Conservation (phyloP, 1,139 yeast species). For the Hansenula lynferdii region DNA sequence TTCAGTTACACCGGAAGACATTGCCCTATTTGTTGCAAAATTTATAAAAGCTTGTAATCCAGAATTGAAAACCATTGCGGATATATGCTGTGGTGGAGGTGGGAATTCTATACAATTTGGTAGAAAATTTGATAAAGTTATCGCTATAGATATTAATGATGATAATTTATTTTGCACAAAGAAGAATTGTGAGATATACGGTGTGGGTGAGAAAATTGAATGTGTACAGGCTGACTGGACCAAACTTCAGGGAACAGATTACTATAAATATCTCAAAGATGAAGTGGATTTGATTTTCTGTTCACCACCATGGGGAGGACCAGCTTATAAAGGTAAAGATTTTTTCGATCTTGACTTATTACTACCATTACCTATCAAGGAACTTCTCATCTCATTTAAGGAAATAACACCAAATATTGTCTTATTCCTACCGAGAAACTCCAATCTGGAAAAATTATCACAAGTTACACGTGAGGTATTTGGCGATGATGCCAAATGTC, state of each 20-base stretch:
- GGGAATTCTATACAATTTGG: constrained; percentile 91
- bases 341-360: constrained; percentile 41
- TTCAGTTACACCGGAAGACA: constrained; percentile 83
- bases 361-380: constrained; percentile 47
- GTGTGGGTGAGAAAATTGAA: constrained; percentile 46
- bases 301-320: constrained; percentile 99
- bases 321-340: constrained; percentile 45
- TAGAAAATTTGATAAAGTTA: constrained; percentile 46
- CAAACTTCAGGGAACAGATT: constrained; percentile 27
- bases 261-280: constrained; percentile 22
- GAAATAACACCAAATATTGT: constrained; percentile 50
- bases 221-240: constrained; percentile 53
- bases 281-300: constrained; percentile 63
- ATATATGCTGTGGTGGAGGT: constrained; percentile 93
- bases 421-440: constrained; percentile 72
- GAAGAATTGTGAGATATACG: constrained; percentile 72
- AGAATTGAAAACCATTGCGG: constrained; percentile 41
- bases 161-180: constrained; percentile 61
- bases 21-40: constrained; percentile 62
- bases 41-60: constrained; percentile 49
- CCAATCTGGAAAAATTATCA: constrained; percentile 53
- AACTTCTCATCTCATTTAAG: constrained; percentile 38
- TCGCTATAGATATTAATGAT: constrained; percentile 63
- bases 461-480: constrained; percentile 40
- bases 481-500: constrained; percentile 40